These are phyloP conservation scores for Aspergillus sp. DNA, from an alignment of 2,329 filamentous ascomycete species.

Conservation along the genomic window DNA sequence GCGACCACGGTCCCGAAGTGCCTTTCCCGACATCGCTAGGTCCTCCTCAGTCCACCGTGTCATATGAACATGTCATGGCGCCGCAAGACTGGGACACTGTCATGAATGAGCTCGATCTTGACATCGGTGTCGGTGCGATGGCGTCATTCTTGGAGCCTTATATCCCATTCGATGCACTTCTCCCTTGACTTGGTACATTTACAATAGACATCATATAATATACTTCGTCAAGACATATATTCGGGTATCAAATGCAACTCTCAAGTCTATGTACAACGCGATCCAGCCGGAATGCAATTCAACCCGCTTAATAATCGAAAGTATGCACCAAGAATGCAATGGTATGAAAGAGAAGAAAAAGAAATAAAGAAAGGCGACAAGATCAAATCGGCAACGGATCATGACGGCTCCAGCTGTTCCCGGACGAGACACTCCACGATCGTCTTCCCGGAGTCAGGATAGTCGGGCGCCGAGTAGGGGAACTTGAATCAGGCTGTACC, in stretches of 20 bases:
- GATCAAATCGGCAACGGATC: slow-evolving; percentile 1
- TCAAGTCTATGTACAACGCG: not conserved
- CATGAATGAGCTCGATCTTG: not conserved
- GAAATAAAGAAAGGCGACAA: no score
- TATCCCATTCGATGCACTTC: not conserved
- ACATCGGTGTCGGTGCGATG: not conserved
- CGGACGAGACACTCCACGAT: not conserved
- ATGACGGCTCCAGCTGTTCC: not conserved
- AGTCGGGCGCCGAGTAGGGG: not conserved
- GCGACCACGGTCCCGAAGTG: not conserved
- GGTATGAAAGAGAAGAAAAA: no score
- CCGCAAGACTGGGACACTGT: not conserved
- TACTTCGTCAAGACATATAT: not conserved
- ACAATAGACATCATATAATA: not conserved
- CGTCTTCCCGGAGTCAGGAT: not conserved
- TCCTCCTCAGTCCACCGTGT: not conserved
- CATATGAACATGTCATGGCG: not conserved
- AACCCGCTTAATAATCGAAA: not conserved
- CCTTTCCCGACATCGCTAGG: not conserved
- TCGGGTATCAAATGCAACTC: not conserved
- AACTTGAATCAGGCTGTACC: not conserved
- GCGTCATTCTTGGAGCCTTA: not conserved
- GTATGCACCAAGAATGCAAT: not conserved
- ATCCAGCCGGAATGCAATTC: not conserved
- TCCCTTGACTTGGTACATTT: not conserved